Conservation (phyloP, 805 yeast species). For the Tetrapisispora namnaoensis region DNA sequence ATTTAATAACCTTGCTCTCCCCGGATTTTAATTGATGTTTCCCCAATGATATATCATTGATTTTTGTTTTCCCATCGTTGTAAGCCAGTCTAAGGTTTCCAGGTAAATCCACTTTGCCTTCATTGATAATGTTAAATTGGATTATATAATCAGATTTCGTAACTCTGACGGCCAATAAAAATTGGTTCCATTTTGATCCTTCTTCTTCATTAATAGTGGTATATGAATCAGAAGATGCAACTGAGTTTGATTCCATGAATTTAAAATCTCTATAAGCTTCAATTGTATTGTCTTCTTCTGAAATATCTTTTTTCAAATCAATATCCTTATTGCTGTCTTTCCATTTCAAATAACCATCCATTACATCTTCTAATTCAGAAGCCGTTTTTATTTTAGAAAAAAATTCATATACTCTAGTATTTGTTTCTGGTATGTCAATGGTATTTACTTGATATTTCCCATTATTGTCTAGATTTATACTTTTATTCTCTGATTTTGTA, state of each 20-base stretch:
- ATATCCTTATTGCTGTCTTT: neutral
- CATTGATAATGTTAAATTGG: neutral
- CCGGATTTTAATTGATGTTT: neutral
- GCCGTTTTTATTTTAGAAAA: slow-evolving; percentile 14
- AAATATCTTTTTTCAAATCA: neutral
- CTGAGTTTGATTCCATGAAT: too few species aligned
- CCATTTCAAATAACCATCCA: slow-evolving; percentile 13
- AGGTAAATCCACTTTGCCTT: slow-evolving; percentile 3
- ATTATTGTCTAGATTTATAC: neutral
- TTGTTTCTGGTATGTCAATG: slow-evolving; percentile 15
- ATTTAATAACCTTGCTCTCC: neutral
- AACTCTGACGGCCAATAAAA: neutral
- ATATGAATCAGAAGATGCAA: too few species aligned
- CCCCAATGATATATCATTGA: neutral
- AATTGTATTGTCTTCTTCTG: neutral
- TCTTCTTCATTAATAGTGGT: too few species aligned
- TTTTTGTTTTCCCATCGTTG: neutral
- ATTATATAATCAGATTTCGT: neutral
- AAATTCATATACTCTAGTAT: slow-evolving; percentile 17
- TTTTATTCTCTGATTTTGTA: neutral
- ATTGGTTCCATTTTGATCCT: too few species aligned
- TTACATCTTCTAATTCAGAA: slow-evolving; percentile 11
- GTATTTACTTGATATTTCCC: slow-evolving; percentile 7
- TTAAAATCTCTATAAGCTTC: too few species aligned
- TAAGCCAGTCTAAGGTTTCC: slow-evolving; percentile 6